Conservation (phyloP, 768 basidiomycete species). For the Cystofilobasidium macerans region DNA sequence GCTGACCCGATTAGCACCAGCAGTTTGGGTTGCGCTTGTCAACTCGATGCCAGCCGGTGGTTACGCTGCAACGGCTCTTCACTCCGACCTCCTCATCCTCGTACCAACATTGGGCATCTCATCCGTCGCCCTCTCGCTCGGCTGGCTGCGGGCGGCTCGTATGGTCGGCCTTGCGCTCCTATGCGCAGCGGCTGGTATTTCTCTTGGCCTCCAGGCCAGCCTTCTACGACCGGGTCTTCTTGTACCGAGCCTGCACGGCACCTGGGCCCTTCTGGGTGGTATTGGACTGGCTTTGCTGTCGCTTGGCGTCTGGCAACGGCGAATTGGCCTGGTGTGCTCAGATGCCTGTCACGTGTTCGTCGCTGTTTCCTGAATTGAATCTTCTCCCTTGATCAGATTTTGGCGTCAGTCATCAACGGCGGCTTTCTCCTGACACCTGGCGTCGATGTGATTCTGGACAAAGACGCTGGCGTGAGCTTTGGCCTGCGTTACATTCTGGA, state of each 20-base stretch:
- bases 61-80: conserved; percentile 3
- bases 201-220: conserved; percentile 9
- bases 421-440: conserved; percentile 6
- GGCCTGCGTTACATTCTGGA: conserved; percentile 15
- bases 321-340: background rate
- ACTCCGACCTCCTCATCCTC: background rate
- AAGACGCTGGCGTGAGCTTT: conserved; percentile 1
- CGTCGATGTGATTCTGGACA: conserved; percentile 15
- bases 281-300: background rate
- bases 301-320: conserved; percentile 5
- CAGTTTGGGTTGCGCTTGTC: conserved; percentile 9
- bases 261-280: background rate
- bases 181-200: background rate
- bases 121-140: background rate
- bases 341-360: background rate
- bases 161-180: conserved; percentile 17
- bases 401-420: background rate
- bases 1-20: background rate
- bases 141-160: background rate
- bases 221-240: conserved; percentile 2
- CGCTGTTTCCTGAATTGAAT: background rate
- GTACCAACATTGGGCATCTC: conserved; percentile 13
- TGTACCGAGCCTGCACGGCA: background rate
- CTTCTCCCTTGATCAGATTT: background rate
- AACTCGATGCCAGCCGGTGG: background rate